Evolutionary conservation across 2,329 filamentous ascomycete species (phyloP).

Genomic region (Sporothrix protearum): DNA sequence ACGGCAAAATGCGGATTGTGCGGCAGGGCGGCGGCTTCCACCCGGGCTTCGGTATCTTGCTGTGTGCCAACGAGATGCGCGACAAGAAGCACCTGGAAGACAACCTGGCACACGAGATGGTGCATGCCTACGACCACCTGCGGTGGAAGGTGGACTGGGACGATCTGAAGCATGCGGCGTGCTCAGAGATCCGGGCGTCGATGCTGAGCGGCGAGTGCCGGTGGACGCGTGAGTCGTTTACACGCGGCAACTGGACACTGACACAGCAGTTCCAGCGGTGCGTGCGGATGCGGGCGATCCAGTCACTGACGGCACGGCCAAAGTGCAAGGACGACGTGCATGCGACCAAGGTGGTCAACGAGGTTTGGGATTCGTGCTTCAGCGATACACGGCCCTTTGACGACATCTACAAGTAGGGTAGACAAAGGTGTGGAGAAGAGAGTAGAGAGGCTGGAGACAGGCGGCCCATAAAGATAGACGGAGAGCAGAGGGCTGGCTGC

Average conservation of each 20-base stretch:
- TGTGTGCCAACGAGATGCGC: slow-evolving; percentile 89
- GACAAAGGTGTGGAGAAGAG: no score
- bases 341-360: slow-evolving; percentile 82
- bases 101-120: slow-evolving; percentile 94
- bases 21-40: slow-evolving; percentile 76
- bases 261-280: slow-evolving; percentile 94
- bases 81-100: slow-evolving; percentile 83
- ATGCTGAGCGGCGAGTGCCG: slow-evolving; percentile 92
- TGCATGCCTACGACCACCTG: slow-evolving; percentile 92
- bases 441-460: background rate
- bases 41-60: slow-evolving; percentile 77
- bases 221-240: slow-evolving; percentile 82
- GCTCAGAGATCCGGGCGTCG: slow-evolving; percentile 91
- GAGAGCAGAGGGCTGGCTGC: background rate
- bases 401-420: slow-evolving; percentile 77
- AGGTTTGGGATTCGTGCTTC: slow-evolving; percentile 99
- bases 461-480: background rate
- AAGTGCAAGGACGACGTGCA: slow-evolving; percentile 81
- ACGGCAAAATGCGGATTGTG: slow-evolving; percentile 47
- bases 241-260: slow-evolving; percentile 78
- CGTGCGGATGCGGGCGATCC: slow-evolving; percentile 74
- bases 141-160: slow-evolving; percentile 85
- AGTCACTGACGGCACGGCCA: slow-evolving; percentile 74
- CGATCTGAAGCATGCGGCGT: slow-evolving; percentile 83
- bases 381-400: slow-evolving; percentile 92